phyloP scores from a whole-genome alignment of 2,329 filamentous ascomycete species.

The Aspergillus fructus region DNA sequence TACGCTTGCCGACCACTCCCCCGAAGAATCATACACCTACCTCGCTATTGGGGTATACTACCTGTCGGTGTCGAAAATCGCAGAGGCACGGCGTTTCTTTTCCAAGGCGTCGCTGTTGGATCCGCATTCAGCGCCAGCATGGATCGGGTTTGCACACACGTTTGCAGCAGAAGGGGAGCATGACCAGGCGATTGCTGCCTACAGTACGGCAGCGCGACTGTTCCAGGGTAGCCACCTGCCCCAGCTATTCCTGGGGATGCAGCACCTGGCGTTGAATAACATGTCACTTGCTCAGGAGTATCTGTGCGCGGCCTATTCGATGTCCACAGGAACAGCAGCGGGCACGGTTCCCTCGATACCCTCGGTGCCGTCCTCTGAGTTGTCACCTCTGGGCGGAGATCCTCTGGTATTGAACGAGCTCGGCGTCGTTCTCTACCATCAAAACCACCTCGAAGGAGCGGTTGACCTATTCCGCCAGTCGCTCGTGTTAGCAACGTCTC shows the following conservation, averaged over 20 bases:
- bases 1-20: conserved; percentile 86
- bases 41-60: conserved; percentile 96
- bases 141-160: conserved; percentile 98
- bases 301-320: conserved; percentile 78
- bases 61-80: conserved; percentile 81
- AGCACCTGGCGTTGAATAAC: conserved; percentile 94
- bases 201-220: conserved; percentile 88
- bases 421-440: conserved; percentile 93
- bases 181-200: conserved; percentile 96
- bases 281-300: conserved; percentile 93
- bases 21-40: conserved; percentile 88
- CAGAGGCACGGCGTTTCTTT: conserved; percentile 92
- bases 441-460: conserved; percentile 73
- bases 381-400: conserved; percentile 53
- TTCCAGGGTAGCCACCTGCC: conserved; percentile 97
- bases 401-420: conserved; percentile 93
- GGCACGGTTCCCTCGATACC: conserved; percentile 28
- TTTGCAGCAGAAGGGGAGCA: conserved; percentile 97
- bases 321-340: conserved; percentile 44
- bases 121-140: conserved; percentile 92
- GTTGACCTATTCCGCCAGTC: conserved; percentile 75
- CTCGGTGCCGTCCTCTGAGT: conserved; percentile 21
- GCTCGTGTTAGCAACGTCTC: conserved; percentile 73
- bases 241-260: conserved; percentile 96
- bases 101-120: conserved; percentile 98